Conservation (phyloP, 2,329 filamentous ascomycete species). For the Karstenula rhodostoma region DNA sequence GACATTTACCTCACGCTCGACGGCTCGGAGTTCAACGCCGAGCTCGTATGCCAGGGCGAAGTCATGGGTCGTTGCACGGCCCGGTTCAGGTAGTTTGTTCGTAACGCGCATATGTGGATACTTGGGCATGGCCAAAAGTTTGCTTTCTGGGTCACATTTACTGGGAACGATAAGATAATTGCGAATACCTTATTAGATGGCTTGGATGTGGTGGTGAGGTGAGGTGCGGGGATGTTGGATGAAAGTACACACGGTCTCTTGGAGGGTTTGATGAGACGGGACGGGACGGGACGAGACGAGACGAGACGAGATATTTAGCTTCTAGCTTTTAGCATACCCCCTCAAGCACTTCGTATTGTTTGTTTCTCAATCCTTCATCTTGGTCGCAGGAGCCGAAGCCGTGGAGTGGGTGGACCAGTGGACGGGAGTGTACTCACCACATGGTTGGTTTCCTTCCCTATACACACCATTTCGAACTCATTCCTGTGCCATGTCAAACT, state of each 20-base stretch:
- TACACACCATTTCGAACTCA: too few species aligned
- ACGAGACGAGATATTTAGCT: constrained; percentile 9
- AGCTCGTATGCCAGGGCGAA: constrained; percentile 98
- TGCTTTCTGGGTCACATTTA: constrained; percentile 19
- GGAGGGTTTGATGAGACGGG: constrained; percentile 1
- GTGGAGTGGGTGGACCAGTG: too few species aligned
- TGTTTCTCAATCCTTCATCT: neutral
- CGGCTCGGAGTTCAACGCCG: constrained; percentile 96
- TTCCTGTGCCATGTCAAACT: too few species aligned
- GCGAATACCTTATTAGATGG: constrained; percentile 14
- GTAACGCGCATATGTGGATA: constrained; percentile 6
- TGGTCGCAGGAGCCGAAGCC: too few species aligned
- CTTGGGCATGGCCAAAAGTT: constrained; percentile 17
- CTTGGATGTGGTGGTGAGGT: neutral
- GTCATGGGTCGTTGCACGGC: constrained; percentile 98
- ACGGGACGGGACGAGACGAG: neutral
- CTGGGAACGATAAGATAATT: constrained; percentile 11
- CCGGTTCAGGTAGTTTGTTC: constrained; percentile 70
- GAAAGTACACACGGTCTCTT: constrained; percentile 4
- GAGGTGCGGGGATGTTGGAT: neutral
- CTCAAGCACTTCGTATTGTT: constrained; percentile 14
- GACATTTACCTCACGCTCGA: constrained; percentile 89
- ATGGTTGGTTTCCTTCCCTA: neutral
- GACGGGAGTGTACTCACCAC: neutral
- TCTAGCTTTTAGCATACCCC: constrained; percentile 12